Percentiles rank a stretch among this genome's conserved stretches.
phyloP scores from a whole-genome alignment of 805 yeast species.

The Blastobotrys peoriensis region DNA sequence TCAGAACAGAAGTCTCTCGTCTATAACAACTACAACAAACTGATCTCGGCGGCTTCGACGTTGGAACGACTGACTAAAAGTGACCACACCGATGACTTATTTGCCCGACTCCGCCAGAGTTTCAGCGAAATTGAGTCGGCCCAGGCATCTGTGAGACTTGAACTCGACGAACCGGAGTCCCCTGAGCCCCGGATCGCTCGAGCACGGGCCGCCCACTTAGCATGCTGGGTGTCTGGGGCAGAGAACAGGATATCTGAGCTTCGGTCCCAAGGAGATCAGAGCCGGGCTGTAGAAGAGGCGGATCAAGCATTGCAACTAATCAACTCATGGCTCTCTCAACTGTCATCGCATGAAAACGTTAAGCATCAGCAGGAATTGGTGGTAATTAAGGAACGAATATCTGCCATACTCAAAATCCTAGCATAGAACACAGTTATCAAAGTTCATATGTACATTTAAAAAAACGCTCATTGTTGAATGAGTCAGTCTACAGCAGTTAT shows the following conservation, averaged over 20 bases:
- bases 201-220: background rate
- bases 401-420: constrained; percentile 1
- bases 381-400: constrained; percentile 1
- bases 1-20: constrained; percentile 35
- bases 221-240: constrained; percentile 4
- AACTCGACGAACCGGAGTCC: background rate
- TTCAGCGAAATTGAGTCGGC: background rate
- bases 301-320: constrained; percentile 1
- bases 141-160: background rate
- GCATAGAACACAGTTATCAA: background rate
- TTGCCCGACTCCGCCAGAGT: background rate
- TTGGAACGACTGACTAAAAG: constrained; percentile 22
- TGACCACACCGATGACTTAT: background rate
- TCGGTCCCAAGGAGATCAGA: background rate
- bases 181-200: background rate
- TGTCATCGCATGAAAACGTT: background rate
- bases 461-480: constrained; percentile 2
- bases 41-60: constrained; percentile 31
- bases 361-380: background rate
- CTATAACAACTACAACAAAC: constrained; percentile 33
- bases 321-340: constrained; percentile 2
- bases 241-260: background rate
- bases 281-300: background rate
- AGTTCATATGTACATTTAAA: background rate
- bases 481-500: background rate